Evolutionary conservation across 1,284 basidiomycete genomes (phyloP).

Genomic region (Sporisorium graminicola): DNA sequence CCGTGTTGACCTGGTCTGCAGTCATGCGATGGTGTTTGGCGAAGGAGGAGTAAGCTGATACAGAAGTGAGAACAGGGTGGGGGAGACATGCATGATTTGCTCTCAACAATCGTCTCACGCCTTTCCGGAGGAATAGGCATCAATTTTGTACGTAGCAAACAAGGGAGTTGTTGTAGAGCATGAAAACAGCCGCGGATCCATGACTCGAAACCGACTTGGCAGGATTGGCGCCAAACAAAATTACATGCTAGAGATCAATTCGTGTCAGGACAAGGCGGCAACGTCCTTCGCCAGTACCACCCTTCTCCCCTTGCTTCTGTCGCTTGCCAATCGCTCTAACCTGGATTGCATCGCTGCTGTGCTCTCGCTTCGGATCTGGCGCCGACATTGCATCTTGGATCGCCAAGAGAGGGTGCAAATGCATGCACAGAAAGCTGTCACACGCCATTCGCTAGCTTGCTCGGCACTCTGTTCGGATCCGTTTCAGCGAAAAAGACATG

Average conservation of each 20-base stretch:
- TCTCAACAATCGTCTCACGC: not conserved
- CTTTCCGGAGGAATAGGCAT: not conserved
- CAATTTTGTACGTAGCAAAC: not conserved
- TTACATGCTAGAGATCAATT: not conserved
- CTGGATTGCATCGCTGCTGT: too few relatives aligned
- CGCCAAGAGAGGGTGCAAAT: too few relatives aligned
- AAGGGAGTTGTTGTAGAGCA: not conserved
- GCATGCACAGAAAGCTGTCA: not conserved
- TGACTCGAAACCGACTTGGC: not conserved
- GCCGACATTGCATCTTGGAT: too few relatives aligned
- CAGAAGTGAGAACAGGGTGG: not conserved
- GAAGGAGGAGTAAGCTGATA: not conserved
- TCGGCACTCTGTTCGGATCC: not conserved
- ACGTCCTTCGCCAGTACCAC: too few relatives aligned
- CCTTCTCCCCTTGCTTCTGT: too few relatives aligned
- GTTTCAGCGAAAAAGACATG: not conserved
- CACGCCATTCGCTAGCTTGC: not conserved
- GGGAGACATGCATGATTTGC: not conserved
- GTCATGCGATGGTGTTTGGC: not conserved
- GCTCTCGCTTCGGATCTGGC: too few relatives aligned
- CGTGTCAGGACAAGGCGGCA: too few relatives aligned
- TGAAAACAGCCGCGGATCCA: not conserved
- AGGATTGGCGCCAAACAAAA: not conserved
- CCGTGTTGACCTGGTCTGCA: not conserved
- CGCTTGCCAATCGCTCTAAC: too few relatives aligned